Evolutionary conservation across 768 basidiomycete genomes (phyloP).

Genomic region (Tylopilus felleus): DNA sequence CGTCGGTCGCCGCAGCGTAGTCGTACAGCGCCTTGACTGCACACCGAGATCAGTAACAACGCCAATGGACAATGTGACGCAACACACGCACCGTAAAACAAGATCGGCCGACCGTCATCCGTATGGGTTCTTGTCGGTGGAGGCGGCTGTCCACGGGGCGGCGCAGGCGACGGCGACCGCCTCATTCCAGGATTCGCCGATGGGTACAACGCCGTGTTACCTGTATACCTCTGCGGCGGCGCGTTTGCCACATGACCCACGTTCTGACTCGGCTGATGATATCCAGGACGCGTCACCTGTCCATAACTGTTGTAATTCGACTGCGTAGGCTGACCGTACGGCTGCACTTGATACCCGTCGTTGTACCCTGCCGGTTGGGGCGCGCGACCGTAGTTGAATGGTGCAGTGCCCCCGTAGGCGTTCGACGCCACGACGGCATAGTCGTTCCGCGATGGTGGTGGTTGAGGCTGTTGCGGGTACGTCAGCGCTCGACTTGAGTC

Average conservation of each 20-base stretch:
- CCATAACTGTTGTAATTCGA: slow-evolving; percentile 9
- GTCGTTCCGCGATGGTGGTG: slow-evolving; percentile 19
- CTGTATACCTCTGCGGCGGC: slow-evolving; percentile 28
- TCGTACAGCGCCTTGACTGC: slow-evolving; percentile 88
- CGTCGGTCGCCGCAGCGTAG: slow-evolving; percentile 78
- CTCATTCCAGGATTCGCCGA: slow-evolving; percentile 41
- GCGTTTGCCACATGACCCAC: slow-evolving; percentile 30
- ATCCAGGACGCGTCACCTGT: background rate
- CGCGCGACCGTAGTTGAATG: slow-evolving; percentile 16
- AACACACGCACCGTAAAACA: slow-evolving; percentile 72
- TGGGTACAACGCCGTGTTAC: slow-evolving; percentile 33
- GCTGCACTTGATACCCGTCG: slow-evolving; percentile 12
- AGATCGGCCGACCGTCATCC: slow-evolving; percentile 75
- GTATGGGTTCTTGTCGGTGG: slow-evolving; percentile 71
- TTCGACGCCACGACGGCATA: slow-evolving; percentile 13
- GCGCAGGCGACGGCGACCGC: slow-evolving; percentile 50
- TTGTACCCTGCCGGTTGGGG: slow-evolving; percentile 22
- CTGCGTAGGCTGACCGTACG: slow-evolving; percentile 17
- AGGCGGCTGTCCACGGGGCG: slow-evolving; percentile 34
- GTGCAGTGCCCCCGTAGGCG: slow-evolving; percentile 1
- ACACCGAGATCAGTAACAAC: background rate
- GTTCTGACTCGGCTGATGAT: slow-evolving; percentile 14
- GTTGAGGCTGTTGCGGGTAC: slow-evolving; percentile 34
- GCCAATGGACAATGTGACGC: background rate
- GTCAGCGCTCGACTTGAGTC: slow-evolving; percentile 29